Conservation (phyloP, 2,329 filamentous ascomycete species). For the Alternaria atra region DNA sequence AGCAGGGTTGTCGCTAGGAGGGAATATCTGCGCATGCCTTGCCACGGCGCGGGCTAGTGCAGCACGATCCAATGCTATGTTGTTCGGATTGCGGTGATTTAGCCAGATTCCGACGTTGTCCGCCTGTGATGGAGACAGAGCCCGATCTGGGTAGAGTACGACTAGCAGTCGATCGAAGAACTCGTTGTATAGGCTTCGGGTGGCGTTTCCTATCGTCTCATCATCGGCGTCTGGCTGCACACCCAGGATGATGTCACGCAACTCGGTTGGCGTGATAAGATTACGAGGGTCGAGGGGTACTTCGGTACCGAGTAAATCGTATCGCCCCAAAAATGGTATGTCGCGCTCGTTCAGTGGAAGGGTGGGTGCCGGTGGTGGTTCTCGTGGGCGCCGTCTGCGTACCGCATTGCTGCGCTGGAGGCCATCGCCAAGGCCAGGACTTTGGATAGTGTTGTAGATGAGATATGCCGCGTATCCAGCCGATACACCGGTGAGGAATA, state of each 20-base stretch:
- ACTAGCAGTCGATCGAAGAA: constrained; percentile 43
- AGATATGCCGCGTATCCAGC: constrained; percentile 68
- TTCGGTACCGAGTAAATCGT: constrained; percentile 35
- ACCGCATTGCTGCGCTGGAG: constrained; percentile 75
- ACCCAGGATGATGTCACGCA: constrained; percentile 33
- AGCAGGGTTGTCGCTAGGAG: constrained; percentile 8
- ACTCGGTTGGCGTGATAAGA: constrained; percentile 29
- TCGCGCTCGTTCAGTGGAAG: constrained; percentile 30
- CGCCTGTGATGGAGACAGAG: constrained; percentile 30
- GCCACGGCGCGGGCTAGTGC: constrained; percentile 31
- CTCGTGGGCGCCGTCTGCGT: constrained; percentile 57
- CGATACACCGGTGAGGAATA: constrained; percentile 66
- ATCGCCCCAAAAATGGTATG: constrained; percentile 34
- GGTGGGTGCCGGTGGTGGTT: constrained; percentile 24
- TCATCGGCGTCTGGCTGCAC: constrained; percentile 28
- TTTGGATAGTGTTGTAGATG: constrained; percentile 59
- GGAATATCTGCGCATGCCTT: constrained; percentile 31
- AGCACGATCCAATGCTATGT: neutral
- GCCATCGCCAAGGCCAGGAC: constrained; percentile 30
- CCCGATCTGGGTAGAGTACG: constrained; percentile 28
- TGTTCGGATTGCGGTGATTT: constrained; percentile 24
- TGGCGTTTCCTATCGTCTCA: constrained; percentile 31
- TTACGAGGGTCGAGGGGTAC: constrained; percentile 35
- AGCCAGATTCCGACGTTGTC: constrained; percentile 31
- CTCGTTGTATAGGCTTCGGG: constrained; percentile 39